Conservation (phyloP, 129 eudicot genomes). For the Flaveria linearis region DNA sequence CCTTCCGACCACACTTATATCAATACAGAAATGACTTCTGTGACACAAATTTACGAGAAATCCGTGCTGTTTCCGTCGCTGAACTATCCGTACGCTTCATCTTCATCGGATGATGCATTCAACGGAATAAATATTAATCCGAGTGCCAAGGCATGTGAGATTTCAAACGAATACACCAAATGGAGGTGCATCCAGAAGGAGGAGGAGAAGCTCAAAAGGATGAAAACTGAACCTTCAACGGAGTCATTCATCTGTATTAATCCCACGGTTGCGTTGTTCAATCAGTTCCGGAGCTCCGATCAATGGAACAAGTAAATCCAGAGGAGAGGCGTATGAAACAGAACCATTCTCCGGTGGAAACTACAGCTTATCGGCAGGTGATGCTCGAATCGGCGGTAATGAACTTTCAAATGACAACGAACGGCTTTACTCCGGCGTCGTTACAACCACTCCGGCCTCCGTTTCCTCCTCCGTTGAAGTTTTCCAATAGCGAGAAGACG, state of each 20-base stretch:
- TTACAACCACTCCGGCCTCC: background rate
- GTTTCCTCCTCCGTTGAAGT: conserved; percentile 11
- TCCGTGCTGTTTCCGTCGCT: conserved; percentile 20
- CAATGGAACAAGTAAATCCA: conserved; percentile 17
- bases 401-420: conserved; percentile 19
- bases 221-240: conserved; percentile 24
- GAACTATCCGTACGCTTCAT: conserved; percentile 20
- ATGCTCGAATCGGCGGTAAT: conserved; percentile 10
- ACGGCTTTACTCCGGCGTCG: conserved; percentile 19
- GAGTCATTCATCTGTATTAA: conserved; percentile 6
- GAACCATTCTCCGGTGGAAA: background rate
- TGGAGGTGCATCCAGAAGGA: conserved; percentile 21
- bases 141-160: background rate
- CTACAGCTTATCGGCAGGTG: no score
- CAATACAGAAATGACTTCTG: background rate
- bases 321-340: conserved; percentile 23
- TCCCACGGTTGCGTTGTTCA: conserved; percentile 24
- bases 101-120: background rate
- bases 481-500: background rate
- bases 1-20: conserved; percentile 11
- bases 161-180: conserved; percentile 12
- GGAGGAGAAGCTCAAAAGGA: conserved; percentile 22
- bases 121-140: background rate
- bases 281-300: conserved; percentile 39
- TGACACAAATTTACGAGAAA: conserved; percentile 12